Conservation (phyloP, 2,329 filamentous ascomycete species). For the Fusarium burgessii region DNA sequence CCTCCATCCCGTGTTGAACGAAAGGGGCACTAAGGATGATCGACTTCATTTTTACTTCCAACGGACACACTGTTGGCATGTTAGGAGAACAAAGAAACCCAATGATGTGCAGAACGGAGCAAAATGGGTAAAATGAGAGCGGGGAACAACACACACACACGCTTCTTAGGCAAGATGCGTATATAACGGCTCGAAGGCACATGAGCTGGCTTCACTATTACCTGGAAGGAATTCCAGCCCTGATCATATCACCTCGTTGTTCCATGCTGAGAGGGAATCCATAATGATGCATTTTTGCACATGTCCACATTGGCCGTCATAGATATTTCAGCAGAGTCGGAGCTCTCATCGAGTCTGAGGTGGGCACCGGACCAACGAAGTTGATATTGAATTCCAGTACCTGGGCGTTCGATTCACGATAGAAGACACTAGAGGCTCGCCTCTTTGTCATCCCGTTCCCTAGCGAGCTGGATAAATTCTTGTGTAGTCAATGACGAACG, state of each 20-base stretch:
- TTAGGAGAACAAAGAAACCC: conserved; percentile 3
- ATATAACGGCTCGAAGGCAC: background rate
- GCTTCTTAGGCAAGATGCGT: background rate
- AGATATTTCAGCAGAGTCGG: background rate
- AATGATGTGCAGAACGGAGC: conserved; percentile 8
- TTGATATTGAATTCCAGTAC: conserved; percentile 1
- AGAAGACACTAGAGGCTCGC: background rate
- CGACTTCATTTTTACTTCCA: conserved; percentile 9
- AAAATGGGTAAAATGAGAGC: background rate
- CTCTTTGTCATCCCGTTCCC: conserved; percentile 21
- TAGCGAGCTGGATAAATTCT: conserved; percentile 15
- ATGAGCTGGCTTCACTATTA: background rate
- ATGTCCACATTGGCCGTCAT: background rate
- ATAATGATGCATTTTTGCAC: background rate
- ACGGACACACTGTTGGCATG: conserved; percentile 4
- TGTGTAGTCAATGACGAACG: background rate
- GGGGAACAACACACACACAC: background rate
- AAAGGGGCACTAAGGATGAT: conserved; percentile 16
- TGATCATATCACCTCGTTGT: background rate
- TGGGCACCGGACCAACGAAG: background rate
- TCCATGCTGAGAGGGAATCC: background rate
- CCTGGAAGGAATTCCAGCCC: background rate
- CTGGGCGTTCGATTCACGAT: conserved; percentile 16
- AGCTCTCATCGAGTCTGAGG: conserved; percentile 1
- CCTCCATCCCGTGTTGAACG: background rate